A percentile compares a stretch with the other conserved stretches of the same genome.
Evolutionary conservation across 306 rosid species (phyloP).

Genomic region (Styphnolobium japonicum): DNA sequence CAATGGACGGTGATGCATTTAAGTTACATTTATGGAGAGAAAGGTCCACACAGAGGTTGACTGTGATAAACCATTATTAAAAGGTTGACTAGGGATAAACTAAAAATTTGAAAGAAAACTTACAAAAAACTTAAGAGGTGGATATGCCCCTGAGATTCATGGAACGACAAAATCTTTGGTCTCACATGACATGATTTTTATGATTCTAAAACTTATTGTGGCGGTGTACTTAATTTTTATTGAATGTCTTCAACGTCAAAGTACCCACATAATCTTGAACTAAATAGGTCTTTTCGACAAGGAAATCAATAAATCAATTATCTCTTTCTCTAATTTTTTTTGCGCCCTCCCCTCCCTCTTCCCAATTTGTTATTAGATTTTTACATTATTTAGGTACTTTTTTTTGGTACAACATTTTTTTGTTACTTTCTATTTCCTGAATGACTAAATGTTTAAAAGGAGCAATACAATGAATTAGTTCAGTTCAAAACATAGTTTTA

Average conservation of each 20-base stretch:
- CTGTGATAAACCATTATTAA: background rate
- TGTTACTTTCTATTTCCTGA: no score
- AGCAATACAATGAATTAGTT: no score
- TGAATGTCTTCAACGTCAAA: slow-evolving; percentile 3
- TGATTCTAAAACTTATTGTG: slow-evolving; percentile 15
- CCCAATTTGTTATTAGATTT: no score
- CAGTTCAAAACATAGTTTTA: no score
- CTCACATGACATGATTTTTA: slow-evolving; percentile 38
- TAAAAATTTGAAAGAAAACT: background rate
- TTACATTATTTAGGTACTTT: no score
- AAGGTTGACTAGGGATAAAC: slow-evolving; percentile 25
- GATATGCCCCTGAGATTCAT: slow-evolving; percentile 17
- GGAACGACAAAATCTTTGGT: slow-evolving; percentile 41
- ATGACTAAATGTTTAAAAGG: no score
- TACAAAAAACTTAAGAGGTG: background rate
- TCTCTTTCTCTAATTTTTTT: no score
- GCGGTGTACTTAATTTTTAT: slow-evolving; percentile 24
- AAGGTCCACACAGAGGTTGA: slow-evolving; percentile 14
- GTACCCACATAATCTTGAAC: background rate
- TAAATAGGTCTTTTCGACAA: background rate
- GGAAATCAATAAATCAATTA: background rate
- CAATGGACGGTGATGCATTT: background rate
- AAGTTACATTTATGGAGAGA: background rate
- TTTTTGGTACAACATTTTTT: no score
- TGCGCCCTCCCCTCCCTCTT: no score